Percentiles rank a stretch among this genome's conserved stretches.
phyloP scores from a whole-genome alignment of 1,284 basidiomycete genomes.

The Moesziomyces parantarcticus region DNA sequence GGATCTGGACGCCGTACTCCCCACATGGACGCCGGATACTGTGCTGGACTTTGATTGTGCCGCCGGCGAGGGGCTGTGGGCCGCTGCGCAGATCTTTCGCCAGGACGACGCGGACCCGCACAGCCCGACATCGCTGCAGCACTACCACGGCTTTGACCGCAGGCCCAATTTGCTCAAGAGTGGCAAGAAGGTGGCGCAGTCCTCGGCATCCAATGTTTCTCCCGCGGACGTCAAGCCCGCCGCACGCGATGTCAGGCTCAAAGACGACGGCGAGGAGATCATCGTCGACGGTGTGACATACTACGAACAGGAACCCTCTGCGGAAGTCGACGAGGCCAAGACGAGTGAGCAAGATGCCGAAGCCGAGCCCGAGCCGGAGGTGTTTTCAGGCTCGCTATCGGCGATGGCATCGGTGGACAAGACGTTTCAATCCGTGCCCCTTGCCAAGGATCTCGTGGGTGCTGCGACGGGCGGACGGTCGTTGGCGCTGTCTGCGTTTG shows the following conservation, averaged over 20 bases:
- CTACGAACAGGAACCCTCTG: constrained; percentile 29
- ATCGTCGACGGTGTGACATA: constrained; percentile 29
- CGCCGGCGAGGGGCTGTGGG: constrained; percentile 62
- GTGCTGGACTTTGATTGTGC: constrained; percentile 57
- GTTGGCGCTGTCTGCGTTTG: constrained; percentile 85
- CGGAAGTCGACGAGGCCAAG: constrained; percentile 1
- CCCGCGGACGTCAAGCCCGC: constrained; percentile 14
- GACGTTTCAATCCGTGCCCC: constrained; percentile 35
- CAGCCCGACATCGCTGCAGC: constrained; percentile 11
- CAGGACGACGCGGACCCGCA: constrained; percentile 7
- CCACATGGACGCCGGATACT: constrained; percentile 46
- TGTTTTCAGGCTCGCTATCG: constrained; percentile 29
- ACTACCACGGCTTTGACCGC: constrained; percentile 46
- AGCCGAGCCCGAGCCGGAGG: constrained; percentile 10
- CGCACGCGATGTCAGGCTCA: constrained; percentile 18
- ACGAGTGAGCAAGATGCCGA: constrained; percentile 6
- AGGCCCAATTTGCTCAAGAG: constrained; percentile 42
- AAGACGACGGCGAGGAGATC: constrained; percentile 36
- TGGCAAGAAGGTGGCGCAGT: constrained; percentile 40
- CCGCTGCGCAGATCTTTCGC: constrained; percentile 51
- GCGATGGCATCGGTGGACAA: constrained; percentile 33
- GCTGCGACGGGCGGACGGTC: constrained; percentile 62
- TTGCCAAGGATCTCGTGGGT: constrained; percentile 20
- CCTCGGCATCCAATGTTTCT: constrained; percentile 23
- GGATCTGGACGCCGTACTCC: constrained; percentile 6